These are phyloP conservation scores for Hibiscus tridactylites DNA, from an alignment of 345 rosid genomes.

Conservation along the genomic window DNA sequence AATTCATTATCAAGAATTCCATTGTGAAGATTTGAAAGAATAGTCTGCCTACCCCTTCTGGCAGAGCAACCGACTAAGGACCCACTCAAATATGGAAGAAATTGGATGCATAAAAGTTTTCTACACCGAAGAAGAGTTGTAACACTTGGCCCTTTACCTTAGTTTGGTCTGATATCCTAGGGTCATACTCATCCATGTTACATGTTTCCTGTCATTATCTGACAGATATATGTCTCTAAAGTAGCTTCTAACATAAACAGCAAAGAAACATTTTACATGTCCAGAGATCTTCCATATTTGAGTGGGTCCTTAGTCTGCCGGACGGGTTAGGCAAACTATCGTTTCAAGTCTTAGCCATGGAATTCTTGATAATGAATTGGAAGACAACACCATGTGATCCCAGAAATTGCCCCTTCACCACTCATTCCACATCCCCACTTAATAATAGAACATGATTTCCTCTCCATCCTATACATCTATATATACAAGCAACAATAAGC, in stretches of 20 bases:
- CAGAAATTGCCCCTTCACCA: background rate
- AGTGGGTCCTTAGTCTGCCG: background rate
- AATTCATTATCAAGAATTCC: background rate
- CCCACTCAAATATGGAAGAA: background rate
- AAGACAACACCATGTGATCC: constrained; percentile 1
- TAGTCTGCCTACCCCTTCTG: background rate
- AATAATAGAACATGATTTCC: background rate
- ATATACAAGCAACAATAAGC: background rate
- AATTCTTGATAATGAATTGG: background rate
- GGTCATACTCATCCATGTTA: background rate
- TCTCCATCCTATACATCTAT: background rate
- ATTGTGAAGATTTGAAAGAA: background rate
- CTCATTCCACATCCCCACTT: background rate
- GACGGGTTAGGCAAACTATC: background rate
- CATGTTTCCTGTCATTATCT: background rate
- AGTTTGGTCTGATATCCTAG: no score
- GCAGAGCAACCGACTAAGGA: background rate
- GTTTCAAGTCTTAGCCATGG: background rate
- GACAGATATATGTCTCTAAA: background rate
- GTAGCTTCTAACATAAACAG: background rate
- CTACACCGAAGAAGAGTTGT: background rate
- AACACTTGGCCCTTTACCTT: background rate
- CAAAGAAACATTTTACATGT: background rate
- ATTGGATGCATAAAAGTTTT: background rate
- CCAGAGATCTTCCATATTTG: background rate